These are phyloP conservation scores for Phytophthora brassicae DNA, from an alignment of 352 stramenopile genomes.

Conservation along the genomic window DNA sequence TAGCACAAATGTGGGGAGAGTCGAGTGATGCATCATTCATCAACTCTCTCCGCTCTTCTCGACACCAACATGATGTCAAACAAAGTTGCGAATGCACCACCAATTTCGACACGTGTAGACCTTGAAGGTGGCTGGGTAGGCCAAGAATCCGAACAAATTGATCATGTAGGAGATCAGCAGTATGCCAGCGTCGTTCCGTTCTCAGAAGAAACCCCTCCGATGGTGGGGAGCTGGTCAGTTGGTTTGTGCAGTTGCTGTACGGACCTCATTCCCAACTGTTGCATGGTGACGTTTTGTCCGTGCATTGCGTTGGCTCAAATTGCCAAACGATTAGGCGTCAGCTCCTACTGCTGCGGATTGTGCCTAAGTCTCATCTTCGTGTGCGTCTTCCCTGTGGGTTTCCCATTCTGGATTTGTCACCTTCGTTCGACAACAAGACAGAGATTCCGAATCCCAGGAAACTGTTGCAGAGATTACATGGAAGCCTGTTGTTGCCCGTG, in stretches of 20 bases:
- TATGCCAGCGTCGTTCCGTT: slow-evolving; percentile 27
- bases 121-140: slow-evolving; percentile 25
- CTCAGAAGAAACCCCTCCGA: slow-evolving; percentile 18
- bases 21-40: slow-evolving; percentile 21
- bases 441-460: slow-evolving; percentile 50
- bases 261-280: slow-evolving; percentile 40
- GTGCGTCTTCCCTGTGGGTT: slow-evolving; percentile 14
- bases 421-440: slow-evolving; percentile 38
- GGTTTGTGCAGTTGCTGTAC: slow-evolving; percentile 31
- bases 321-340: slow-evolving; percentile 30
- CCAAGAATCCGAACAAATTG: slow-evolving; percentile 9
- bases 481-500: slow-evolving; percentile 43
- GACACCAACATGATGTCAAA: slow-evolving; percentile 16
- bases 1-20: no score
- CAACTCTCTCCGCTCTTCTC: background rate
- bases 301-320: slow-evolving; percentile 43
- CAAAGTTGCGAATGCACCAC: slow-evolving; percentile 18
- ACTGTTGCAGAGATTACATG: slow-evolving; percentile 32
- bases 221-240: slow-evolving; percentile 30
- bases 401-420: slow-evolving; percentile 36
- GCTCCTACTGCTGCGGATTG: slow-evolving; percentile 24
- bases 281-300: slow-evolving; percentile 40
- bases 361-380: slow-evolving; percentile 17
- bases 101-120: slow-evolving; percentile 15
- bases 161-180: slow-evolving; percentile 15